Evolutionary conservation across 108 stramenopile genomes (phyloP), one percentile per base, ranked within the genome.

Genomic region (Asterionellopsis glacialis): DNA sequence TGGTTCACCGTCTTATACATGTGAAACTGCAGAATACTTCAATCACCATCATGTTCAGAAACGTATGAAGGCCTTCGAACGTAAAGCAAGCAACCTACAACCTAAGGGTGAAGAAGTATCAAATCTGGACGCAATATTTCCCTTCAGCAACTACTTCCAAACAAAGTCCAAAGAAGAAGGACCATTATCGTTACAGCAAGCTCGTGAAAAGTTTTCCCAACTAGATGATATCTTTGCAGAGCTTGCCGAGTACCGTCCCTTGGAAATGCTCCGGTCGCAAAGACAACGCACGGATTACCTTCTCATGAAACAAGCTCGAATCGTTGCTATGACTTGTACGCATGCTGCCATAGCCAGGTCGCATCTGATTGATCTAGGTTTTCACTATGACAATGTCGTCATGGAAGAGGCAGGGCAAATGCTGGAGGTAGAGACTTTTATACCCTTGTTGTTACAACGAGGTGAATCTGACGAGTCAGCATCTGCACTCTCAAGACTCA

Each of bases 361-460:
- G n/a, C 91, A 86, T 44, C 75, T 99, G 48, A 75, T 97, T 23
- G 74, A 94, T 49, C 56, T 98, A 45, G 94, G 90, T 7, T 99
- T 98, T 76, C 89, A 96, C 58, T 99, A 97, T 61, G 98, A 99
- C 79, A 95, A 84, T 59, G 55, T 99, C 44, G 78, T 99, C n/a
- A 90, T 99, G 85, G 98, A 99, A 68, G 98, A 99, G 65, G 93
- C 96, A 33, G 98, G 90, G 26, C 98, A 99, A 67, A 95, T 98
- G 84, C 65, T 94, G 10, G 98, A 99, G 57, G 83, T 96, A 26
- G 98, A 99, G 71, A 92, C 96, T 9, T 91, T 99, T 55, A 74
- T 98, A 44, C 97, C 98, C 10, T 65, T 97, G 55, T 61, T 97
- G 24, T 64, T 98, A 24, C 97, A 97, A 62, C 72, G 81, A 42